These are phyloP conservation scores for Moringa oleifera DNA, from an alignment of 345 rosid species.

Conservation along the genomic window DNA sequence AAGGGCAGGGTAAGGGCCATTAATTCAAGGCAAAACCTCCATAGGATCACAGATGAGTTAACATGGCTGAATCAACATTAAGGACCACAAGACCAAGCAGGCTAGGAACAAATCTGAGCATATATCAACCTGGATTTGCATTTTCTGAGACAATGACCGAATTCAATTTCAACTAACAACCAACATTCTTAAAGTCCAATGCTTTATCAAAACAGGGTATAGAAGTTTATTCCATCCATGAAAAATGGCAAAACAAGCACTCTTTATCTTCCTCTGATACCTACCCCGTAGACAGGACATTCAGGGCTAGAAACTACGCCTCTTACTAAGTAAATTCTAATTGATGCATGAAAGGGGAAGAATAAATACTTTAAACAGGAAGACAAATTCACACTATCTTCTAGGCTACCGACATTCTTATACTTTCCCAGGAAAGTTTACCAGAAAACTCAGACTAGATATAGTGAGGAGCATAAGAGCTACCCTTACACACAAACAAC, in stretches of 20 bases:
- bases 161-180: neutral
- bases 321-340: too few relatives aligned
- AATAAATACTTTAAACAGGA: neutral
- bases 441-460: slow-evolving; percentile 15
- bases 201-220: neutral
- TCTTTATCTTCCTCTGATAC: too few relatives aligned
- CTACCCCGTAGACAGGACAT: too few relatives aligned
- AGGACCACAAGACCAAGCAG: slow-evolving; percentile 1
- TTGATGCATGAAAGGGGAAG: neutral
- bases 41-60: too few relatives aligned
- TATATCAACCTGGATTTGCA: neutral
- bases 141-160: too few relatives aligned
- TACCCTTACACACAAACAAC: slow-evolving; percentile 14
- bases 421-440: neutral
- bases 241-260: neutral
- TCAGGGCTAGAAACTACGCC: neutral
- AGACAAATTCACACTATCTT: slow-evolving; percentile 9
- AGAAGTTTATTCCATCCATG: neutral
- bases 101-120: neutral
- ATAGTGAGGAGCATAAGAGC: slow-evolving; percentile 16
- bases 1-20: too few relatives aligned
- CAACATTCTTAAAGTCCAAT: neutral
- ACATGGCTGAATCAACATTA: neutral
- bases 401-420: slow-evolving; percentile 1
- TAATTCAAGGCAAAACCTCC: too few relatives aligned